These are phyloP conservation scores for Viridothelium virens DNA, from an alignment of 495 filamentous ascomycete species.

Conservation along the genomic window DNA sequence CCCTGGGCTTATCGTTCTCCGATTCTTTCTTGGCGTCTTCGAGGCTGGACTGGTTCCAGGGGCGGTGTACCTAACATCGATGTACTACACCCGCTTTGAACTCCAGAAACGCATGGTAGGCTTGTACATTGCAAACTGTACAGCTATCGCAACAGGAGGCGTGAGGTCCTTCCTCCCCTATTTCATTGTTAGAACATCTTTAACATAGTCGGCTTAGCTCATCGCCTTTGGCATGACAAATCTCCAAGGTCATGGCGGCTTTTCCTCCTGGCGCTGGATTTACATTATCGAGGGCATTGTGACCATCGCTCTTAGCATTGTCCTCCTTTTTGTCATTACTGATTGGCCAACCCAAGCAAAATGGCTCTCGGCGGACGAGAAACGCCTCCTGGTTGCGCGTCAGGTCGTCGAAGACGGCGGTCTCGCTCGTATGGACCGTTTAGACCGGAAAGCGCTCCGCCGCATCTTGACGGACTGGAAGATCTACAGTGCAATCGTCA, in stretches of 20 bases:
- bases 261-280: conserved; percentile 34
- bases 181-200: background rate
- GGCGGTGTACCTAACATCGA: conserved; percentile 34
- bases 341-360: conserved; percentile 39
- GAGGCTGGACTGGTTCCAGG: conserved; percentile 54
- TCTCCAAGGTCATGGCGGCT: background rate
- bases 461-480: conserved; percentile 32
- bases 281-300: conserved; percentile 45
- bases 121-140: conserved; percentile 1
- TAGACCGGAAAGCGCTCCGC: conserved; percentile 32
- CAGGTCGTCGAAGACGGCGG: conserved; percentile 31
- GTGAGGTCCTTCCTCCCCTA: background rate
- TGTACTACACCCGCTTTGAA: conserved; percentile 58
- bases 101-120: conserved; percentile 44
- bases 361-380: conserved; percentile 36
- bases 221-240: conserved; percentile 1
- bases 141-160: background rate
- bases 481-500: conserved; percentile 29
- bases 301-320: conserved; percentile 38
- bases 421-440: conserved; percentile 38
- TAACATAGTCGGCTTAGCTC: background rate
- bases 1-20: conserved; percentile 48
- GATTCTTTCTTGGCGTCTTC: conserved; percentile 51
- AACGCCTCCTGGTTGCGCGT: conserved; percentile 37
- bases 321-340: conserved; percentile 37